Evolutionary conservation across 441 rosid genomes (phyloP).

Genomic region (Erysimum cheiri): DNA sequence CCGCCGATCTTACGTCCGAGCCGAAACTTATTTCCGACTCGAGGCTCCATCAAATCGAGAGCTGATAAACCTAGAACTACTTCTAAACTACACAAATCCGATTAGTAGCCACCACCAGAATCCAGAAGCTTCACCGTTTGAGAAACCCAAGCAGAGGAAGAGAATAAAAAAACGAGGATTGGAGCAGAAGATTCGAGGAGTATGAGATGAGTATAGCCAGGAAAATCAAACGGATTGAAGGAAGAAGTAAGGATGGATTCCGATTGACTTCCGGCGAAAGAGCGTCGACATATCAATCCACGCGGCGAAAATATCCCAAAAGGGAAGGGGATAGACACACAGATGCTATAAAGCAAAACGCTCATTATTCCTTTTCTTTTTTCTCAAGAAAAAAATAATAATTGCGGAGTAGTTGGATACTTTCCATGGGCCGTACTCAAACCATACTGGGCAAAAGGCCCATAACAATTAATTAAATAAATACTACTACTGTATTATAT

Average conservation of each 20-base stretch:
- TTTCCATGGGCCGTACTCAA: slow-evolving; percentile 10
- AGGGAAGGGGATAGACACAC: slow-evolving; percentile 44
- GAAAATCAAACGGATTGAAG: slow-evolving; percentile 14
- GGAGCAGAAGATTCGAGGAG: slow-evolving; percentile 11
- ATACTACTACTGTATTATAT: not conserved
- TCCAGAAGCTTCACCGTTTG: slow-evolving; percentile 20
- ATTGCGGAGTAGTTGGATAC: slow-evolving; percentile 18
- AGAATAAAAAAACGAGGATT: not conserved
- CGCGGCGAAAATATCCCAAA: slow-evolving; percentile 46
- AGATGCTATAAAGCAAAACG: slow-evolving; percentile 13
- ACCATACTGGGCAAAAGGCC: slow-evolving; percentile 5
- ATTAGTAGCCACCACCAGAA: slow-evolving; percentile 13
- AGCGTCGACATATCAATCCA: slow-evolving; percentile 40
- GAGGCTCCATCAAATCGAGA: slow-evolving; percentile 46
- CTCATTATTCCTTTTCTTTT: not conserved
- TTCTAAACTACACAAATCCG: slow-evolving; percentile 23
- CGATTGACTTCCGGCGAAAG: slow-evolving; percentile 48
- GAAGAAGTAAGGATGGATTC: slow-evolving; percentile 21
- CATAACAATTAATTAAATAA: not conserved
- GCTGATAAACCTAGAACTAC: slow-evolving; percentile 22
- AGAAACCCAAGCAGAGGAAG: not conserved
- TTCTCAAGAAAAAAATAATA: not conserved
- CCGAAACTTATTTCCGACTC: slow-evolving; percentile 50
- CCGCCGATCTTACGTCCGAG: slow-evolving; percentile 50
- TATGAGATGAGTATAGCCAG: not conserved